Conservation (phyloP, 2,329 filamentous ascomycete species). For the Pseudogymnoascus sp. region DNA sequence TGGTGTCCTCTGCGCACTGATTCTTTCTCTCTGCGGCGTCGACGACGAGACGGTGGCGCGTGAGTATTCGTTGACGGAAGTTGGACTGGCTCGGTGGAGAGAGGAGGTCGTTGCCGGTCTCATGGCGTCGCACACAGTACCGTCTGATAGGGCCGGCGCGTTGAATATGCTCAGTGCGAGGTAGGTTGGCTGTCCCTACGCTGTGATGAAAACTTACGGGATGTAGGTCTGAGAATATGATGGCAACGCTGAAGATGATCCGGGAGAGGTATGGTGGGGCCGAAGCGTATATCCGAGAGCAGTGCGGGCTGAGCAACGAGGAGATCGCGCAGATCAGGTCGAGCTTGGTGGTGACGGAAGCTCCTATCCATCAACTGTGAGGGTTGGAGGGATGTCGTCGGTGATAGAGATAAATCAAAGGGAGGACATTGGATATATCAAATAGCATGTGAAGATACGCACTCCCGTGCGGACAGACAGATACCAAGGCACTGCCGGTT, state of each 20-base stretch:
- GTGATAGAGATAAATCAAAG: background rate
- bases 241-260: constrained; percentile 43
- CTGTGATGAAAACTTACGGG: constrained; percentile 19
- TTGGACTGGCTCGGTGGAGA: constrained; percentile 47
- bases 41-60: constrained; percentile 48
- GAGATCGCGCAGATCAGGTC: constrained; percentile 44
- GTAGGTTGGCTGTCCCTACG: constrained; percentile 16
- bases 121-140: constrained; percentile 41
- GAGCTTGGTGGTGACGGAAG: constrained; percentile 35
- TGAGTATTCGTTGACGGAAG: constrained; percentile 61
- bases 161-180: constrained; percentile 35
- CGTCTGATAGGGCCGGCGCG: constrained; percentile 29
- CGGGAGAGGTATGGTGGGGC: constrained; percentile 51
- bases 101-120: constrained; percentile 42
- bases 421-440: background rate
- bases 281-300: constrained; percentile 51
- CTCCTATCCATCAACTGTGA: constrained; percentile 13
- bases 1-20: constrained; percentile 57
- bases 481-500: background rate
- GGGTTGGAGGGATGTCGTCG: background rate
- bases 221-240: constrained; percentile 40
- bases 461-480: background rate
- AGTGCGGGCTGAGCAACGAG: constrained; percentile 47
- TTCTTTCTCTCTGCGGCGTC: constrained; percentile 57
- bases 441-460: background rate